Conservation (phyloP, 371 early-diverging fungal species). For the Syncephalastrum monosporum region DNA sequence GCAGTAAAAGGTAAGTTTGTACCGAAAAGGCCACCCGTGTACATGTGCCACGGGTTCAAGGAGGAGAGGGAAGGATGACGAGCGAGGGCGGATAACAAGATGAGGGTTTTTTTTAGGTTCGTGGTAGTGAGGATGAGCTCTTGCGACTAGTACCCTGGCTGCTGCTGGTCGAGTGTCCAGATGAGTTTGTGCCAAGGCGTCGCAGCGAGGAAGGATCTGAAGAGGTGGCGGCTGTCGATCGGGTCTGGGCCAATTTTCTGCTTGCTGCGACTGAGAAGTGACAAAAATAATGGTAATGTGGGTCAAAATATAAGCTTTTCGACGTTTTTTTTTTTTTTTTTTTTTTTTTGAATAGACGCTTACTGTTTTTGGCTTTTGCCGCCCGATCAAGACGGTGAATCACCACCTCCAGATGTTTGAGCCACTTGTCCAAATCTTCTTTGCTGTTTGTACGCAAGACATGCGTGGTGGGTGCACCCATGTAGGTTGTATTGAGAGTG, state of each 20-base stretch:
- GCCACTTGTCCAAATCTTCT: constrained; percentile 32
- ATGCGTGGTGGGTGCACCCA: constrained; percentile 30
- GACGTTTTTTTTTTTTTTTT: not conserved
- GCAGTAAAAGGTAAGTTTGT: too few species aligned
- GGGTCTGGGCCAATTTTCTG: constrained; percentile 14
- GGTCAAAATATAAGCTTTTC: not conserved
- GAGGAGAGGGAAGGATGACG: too few species aligned
- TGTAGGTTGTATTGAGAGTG: constrained; percentile 36
- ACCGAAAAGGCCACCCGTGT: too few species aligned
- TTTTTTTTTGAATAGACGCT: not conserved
- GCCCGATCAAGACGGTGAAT: constrained; percentile 31
- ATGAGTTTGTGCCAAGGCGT: too few species aligned
- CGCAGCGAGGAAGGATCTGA: too few species aligned
- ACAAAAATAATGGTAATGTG: not conserved
- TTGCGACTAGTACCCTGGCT: too few species aligned
- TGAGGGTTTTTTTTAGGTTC: too few species aligned
- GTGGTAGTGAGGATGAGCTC: too few species aligned
- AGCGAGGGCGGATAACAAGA: too few species aligned
- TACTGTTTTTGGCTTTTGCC: constrained; percentile 20
- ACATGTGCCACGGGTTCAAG: too few species aligned
- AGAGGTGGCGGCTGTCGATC: constrained; percentile 2
- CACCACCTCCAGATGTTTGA: constrained; percentile 23
- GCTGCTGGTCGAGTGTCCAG: too few species aligned
- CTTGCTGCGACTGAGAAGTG: constrained; percentile 10
- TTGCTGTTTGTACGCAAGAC: constrained; percentile 19